These are phyloP conservation scores for Aureobasidium pullulans DNA, from an alignment of 2,329 filamentous ascomycete species.

Conservation along the genomic window DNA sequence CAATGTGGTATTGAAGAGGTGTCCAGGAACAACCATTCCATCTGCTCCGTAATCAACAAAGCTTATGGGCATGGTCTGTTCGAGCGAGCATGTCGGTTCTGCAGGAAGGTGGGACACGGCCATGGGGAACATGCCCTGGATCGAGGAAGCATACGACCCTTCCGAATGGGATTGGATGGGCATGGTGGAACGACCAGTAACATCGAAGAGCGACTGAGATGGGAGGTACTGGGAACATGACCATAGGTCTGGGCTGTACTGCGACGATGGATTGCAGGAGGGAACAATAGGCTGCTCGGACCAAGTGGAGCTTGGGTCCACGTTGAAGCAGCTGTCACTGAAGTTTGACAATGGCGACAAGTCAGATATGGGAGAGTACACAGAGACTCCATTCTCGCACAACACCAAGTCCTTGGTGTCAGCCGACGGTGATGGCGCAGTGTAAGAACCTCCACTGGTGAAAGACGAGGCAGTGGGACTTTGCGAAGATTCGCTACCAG, in stretches of 20 bases:
- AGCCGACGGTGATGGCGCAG: background rate
- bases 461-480: slow-evolving; percentile 1
- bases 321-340: background rate
- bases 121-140: background rate
- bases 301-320: background rate
- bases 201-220: background rate
- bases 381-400: background rate
- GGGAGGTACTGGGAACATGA: background rate
- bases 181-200: background rate
- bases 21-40: slow-evolving; percentile 6
- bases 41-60: background rate
- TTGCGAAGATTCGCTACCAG: background rate
- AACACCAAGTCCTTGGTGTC: background rate
- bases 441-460: background rate
- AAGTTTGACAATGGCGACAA: background rate
- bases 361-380: background rate
- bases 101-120: background rate
- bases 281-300: background rate
- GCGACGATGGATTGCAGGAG: background rate
- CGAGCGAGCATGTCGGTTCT: background rate
- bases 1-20: slow-evolving; percentile 3
- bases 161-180: background rate
- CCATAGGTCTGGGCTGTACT: background rate
- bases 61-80: background rate
- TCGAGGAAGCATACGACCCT: background rate